Base-by-base conservation (phyloP, 108 stramenopile species). In the Skeletonema costatum region DNA sequence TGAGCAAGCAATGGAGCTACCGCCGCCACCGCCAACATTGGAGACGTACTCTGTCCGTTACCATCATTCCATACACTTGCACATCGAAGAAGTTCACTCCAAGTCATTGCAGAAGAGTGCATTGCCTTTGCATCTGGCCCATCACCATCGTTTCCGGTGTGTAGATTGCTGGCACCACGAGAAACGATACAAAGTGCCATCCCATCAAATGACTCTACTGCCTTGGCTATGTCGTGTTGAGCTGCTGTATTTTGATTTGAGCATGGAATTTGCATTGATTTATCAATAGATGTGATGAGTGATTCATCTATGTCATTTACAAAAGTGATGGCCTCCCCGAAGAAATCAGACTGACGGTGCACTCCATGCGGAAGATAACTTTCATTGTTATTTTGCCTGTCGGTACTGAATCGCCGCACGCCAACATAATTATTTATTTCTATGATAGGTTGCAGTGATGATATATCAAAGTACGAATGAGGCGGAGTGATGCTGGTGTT, bases 241-340 rank as follows among this genome's bases (percentile, higher is more conserved):
- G 6, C 25, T 61, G 30, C 41, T 63, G 50, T 32, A 36, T 30
- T 48, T 66, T 30, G 32, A 53, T 21, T 70, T 38, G 44, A 46
- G 4, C n/a, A 29, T 63, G 25, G 0, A 46, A 10, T 13, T 64
- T 36, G 63, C 1, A 31, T 35, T n/a, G 42, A 25, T 72, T 32
- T 32, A 14, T 65, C 25, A 60, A 77, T 75, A 39, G 74, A 32
- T 42, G 32, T 48, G 19, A 61, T 58, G 2, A 32, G 36, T 9
- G 44, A 36, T 14, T 44, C 17, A 33, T 39, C 46, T 35, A 74
- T 68, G 2, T 71, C 32, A 61, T 75, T 70, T 48, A 81, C 66
- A 74, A 94, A 92, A 21, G 91, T 92, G 39, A 92, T 76, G 25
- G 90, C 85, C 67, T 94, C 93, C 35, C 87, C 91, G 53, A 92